A percentile compares a stretch with the other conserved stretches of the same genome.
Evolutionary conservation across 2,329 filamentous ascomycete genomes (phyloP).

Genomic region (Aspergillus neoniger): DNA sequence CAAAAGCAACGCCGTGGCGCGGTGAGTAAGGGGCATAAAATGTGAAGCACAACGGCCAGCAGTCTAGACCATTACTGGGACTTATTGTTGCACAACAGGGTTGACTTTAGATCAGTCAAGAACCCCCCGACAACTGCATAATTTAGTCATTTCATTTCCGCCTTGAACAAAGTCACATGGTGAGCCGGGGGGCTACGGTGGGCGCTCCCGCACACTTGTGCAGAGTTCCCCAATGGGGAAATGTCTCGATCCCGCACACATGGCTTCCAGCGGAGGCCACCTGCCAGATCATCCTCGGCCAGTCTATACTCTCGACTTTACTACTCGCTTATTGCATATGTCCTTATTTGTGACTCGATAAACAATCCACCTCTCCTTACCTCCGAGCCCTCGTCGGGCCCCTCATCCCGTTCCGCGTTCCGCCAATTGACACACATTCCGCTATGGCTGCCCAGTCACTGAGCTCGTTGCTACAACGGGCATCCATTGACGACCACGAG

Average conservation of each 20-base stretch:
- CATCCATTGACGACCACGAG: slow-evolving; percentile 63
- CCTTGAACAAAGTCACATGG: background rate
- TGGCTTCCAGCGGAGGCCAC: slow-evolving; percentile 11
- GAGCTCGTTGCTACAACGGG: slow-evolving; percentile 57
- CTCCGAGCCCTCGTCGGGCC: slow-evolving; percentile 5
- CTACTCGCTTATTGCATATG: slow-evolving; percentile 1
- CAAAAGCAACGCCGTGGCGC: background rate
- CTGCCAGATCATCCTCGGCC: slow-evolving; percentile 1
- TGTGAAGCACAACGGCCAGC: background rate
- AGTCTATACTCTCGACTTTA: background rate
- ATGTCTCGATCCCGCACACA: slow-evolving; percentile 23
- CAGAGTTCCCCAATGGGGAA: slow-evolving; percentile 25
- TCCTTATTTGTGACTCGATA: background rate
- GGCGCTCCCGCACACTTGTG: slow-evolving; percentile 1
- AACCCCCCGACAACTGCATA: background rate
- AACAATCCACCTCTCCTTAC: background rate
- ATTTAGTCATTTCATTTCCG: too few species aligned
- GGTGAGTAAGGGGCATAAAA: background rate
- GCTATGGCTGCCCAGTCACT: slow-evolving; percentile 51
- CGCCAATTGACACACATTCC: slow-evolving; percentile 20
- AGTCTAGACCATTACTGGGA: background rate
- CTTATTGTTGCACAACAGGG: background rate
- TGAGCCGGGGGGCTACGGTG: slow-evolving; percentile 10
- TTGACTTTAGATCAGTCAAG: background rate
- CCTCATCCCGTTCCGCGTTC: background rate